Base-by-base conservation (phyloP, 202 grass and related monocot genomes). In the Bolboschoenoplectus hybrid region DNA sequence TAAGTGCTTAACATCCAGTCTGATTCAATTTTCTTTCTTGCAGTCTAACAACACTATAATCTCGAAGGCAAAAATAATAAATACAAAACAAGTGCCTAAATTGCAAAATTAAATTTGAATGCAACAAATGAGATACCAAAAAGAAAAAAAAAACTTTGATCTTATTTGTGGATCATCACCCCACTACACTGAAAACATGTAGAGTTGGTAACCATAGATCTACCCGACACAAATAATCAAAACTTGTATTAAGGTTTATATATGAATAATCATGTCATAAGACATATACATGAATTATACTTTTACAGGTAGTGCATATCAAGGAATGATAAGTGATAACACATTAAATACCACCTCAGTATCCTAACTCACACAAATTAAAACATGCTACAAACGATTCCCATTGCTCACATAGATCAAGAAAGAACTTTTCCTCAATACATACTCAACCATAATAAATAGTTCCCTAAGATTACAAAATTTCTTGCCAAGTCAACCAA, bases 41-140 rank as follows among this genome's bases (percentile, higher is more conserved):
- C 7, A 19, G 58, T 6, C 67, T 45, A 70, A 70, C 36, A 17
- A 13, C 61, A 34, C 7, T 9, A 9, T 32, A 63, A 32, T 52
- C 45, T 49, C 72, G 53, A 76, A 74, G n/a, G 1, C 26, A 62
- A 38, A 70, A 85, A 19, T 47, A 46, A 7, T 45, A 53, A 26
- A 0, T 26, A 40, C 26, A 69, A 85, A 68, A 56, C 20, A 17
- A 78, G 26, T 81, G 39, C 17, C 52, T 40, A 81, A 81, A 81
- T 64, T 63, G 19, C 79, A 81, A 81, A 81, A 81, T 40, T 56
- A 40, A 81, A 81, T 16, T 19, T 63, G 8, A 72, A 72, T 7
- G 43, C 6, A 72, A 72, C 41, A 40, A 41, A 17, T 47, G 17
- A 47, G 41, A 72, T 9, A 44, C 46, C 0, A 46, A 45, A 9